These are phyloP conservation scores for Trifolium pratense DNA, from an alignment of 306 rosid genomes.

Conservation along the genomic window DNA sequence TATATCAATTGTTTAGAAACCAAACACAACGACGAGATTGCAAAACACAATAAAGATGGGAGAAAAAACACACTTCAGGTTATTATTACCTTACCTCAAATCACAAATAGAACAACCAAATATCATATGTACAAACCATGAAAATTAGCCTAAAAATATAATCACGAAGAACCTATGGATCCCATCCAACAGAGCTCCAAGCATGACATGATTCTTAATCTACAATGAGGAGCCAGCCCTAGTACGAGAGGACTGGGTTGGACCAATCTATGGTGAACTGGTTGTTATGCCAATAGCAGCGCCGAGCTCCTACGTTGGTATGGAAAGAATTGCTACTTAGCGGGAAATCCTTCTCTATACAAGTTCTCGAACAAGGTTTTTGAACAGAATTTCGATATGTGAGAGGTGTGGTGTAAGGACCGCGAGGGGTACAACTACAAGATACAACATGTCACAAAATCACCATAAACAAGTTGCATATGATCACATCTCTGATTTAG, in stretches of 20 bases:
- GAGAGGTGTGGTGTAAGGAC: too few relatives aligned
- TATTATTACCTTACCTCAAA: too few relatives aligned
- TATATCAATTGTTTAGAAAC: background rate
- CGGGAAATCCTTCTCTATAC: too few relatives aligned
- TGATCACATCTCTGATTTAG: background rate
- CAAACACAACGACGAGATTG: background rate
- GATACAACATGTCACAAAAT: background rate
- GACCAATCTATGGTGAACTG: too few relatives aligned
- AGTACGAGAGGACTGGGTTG: too few relatives aligned
- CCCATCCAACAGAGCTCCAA: background rate
- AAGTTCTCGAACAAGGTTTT: too few relatives aligned
- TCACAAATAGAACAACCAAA: slow-evolving; percentile 22
- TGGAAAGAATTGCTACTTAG: too few relatives aligned
- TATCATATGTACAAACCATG: slow-evolving; percentile 21
- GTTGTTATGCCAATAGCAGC: too few relatives aligned
- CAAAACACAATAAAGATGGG: too few relatives aligned
- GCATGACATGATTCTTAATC: background rate
- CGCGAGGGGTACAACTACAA: background rate
- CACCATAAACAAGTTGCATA: slow-evolving; percentile 5
- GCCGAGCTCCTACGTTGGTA: too few relatives aligned
- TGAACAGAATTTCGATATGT: too few relatives aligned
- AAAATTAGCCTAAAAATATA: background rate
- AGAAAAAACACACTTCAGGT: background rate
- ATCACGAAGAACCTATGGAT: slow-evolving; percentile 1
- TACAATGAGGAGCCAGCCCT: background rate